Evolutionary conservation across 169 alveolate genomes (phyloP).

Genomic region (Plasmodium yoelii): DNA sequence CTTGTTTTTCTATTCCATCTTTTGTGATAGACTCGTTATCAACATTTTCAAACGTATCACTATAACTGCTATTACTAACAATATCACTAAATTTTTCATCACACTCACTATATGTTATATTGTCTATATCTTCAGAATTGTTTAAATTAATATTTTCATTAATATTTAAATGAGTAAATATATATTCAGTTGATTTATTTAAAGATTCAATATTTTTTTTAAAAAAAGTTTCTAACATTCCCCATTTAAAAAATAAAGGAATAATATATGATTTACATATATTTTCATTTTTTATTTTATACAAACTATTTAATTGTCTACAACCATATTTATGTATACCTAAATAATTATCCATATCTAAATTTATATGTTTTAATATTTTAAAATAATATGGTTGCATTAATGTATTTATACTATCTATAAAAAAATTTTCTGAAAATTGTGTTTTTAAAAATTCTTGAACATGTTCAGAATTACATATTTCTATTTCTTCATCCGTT

Average conservation of each 20-base stretch:
- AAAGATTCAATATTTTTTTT: conserved; percentile 13
- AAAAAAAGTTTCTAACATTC: conserved; percentile 11
- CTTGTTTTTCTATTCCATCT: background rate
- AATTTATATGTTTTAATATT: conserved; percentile 44
- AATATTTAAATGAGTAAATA: background rate
- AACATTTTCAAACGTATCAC: background rate
- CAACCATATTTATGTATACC: conserved; percentile 35
- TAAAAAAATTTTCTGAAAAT: conserved; percentile 41
- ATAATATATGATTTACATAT: conserved; percentile 25
- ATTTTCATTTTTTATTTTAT: conserved; percentile 40
- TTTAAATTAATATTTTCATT: background rate
- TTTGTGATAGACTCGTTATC: background rate
- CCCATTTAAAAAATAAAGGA: conserved; percentile 61
- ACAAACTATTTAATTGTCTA: conserved; percentile 18
- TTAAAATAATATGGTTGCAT: conserved; percentile 70
- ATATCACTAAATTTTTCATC: background rate
- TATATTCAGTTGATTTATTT: conserved; percentile 30
- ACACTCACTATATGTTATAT: background rate
- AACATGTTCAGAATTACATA: conserved; percentile 52
- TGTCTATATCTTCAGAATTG: background rate
- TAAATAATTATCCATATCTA: conserved; percentile 39
- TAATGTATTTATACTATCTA: conserved; percentile 53
- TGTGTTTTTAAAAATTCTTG: conserved; percentile 25
- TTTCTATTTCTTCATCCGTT: conserved; percentile 49
- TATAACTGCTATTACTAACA: background rate